Conservation (phyloP, 2,329 filamentous ascomycete genomes). For the Scedosporium dehoogii region DNA sequence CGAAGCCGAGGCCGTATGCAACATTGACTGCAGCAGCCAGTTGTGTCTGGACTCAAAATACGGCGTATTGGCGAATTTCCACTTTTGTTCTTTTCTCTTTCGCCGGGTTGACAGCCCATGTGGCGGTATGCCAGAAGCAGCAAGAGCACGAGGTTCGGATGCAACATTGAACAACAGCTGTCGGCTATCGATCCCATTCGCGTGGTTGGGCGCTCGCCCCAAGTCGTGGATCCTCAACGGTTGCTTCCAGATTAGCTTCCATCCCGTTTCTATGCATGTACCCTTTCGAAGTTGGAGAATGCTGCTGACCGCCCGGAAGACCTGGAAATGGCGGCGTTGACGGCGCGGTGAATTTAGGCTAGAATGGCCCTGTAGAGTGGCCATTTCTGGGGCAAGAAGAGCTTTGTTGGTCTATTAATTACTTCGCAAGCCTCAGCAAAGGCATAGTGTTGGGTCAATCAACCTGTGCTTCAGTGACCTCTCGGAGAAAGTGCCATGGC, state of each 20-base stretch:
- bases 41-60: background rate
- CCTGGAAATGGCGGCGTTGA: background rate
- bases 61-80: background rate
- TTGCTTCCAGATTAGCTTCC: conserved; percentile 1
- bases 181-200: conserved; percentile 1
- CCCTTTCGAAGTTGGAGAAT: background rate
- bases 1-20: too few species aligned
- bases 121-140: background rate
- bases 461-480: background rate
- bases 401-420: background rate
- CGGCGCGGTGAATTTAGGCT: conserved; percentile 5
- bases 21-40: background rate
- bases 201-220: background rate
- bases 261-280: conserved; percentile 5
- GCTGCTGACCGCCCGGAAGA: background rate
- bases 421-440: background rate
- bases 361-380: background rate
- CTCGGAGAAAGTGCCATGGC: background rate
- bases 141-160: background rate
- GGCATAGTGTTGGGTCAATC: background rate
- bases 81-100: background rate
- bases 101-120: background rate
- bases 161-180: background rate
- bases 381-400: background rate
- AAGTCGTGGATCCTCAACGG: background rate